These are phyloP conservation scores for Scheffersomyces lignicola DNA, from an alignment of 1,139 yeast genomes.

Conservation along the genomic window DNA sequence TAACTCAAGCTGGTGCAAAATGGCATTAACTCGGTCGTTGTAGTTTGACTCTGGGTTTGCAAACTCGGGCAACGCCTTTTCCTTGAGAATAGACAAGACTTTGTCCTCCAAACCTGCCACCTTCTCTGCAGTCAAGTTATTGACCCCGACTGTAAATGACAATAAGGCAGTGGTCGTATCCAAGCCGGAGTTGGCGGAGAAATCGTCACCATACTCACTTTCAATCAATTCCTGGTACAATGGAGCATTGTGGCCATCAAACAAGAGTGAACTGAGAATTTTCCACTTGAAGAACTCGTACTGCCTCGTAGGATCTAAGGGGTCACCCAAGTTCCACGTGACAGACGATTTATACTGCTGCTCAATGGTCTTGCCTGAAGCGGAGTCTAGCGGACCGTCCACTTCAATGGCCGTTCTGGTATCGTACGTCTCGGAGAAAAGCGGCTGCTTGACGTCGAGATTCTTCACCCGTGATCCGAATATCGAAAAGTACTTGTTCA, in stretches of 20 bases:
- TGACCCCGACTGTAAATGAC: constrained; percentile 82
- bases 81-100: constrained; percentile 41
- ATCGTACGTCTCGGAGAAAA: constrained; percentile 17
- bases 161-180: constrained; percentile 80
- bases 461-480: constrained; percentile 52
- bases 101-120: constrained; percentile 45
- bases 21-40: constrained; percentile 70
- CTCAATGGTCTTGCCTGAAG: constrained; percentile 58
- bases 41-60: constrained; percentile 44
- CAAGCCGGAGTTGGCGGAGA: constrained; percentile 83
- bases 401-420: constrained; percentile 19
- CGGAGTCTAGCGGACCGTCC: constrained; percentile 82
- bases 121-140: constrained; percentile 61
- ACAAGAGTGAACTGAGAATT: constrained; percentile 66
- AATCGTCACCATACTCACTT: constrained; percentile 81
- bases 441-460: constrained; percentile 26
- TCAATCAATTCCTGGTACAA: constrained; percentile 84
- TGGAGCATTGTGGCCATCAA: constrained; percentile 93
- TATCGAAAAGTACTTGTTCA: constrained; percentile 50
- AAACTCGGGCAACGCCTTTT: constrained; percentile 42
- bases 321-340: constrained; percentile 84
- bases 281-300: constrained; percentile 75
- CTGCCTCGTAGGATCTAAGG: constrained; percentile 50
- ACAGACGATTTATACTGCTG: constrained; percentile 77
- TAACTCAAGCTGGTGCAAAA: constrained; percentile 84